Percentiles rank a stretch among this genome's conserved stretches.
Evolutionary conservation across 352 stramenopile genomes (phyloP).

Genomic region (Aphanomyces stellatus): DNA sequence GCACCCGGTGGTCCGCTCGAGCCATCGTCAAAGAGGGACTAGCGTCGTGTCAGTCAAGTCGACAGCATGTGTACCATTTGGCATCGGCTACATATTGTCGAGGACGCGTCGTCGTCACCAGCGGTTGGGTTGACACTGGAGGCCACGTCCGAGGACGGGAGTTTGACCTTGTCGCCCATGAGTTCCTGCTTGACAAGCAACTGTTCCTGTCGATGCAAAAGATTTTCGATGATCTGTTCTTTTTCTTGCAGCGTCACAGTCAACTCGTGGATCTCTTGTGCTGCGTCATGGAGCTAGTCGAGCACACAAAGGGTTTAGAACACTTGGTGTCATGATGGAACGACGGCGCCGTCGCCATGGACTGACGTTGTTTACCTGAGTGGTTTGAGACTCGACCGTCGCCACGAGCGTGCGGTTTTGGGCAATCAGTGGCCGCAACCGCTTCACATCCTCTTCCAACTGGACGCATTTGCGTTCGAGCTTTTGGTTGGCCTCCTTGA

Average conservation of each 20-base stretch:
- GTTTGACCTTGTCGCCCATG: conserved; percentile 32
- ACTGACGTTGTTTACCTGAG: not conserved
- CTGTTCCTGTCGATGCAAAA: conserved; percentile 73
- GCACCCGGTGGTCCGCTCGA: not conserved
- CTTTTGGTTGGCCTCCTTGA: conserved; percentile 67
- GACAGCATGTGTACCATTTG: not conserved
- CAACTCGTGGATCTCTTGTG: conserved; percentile 33
- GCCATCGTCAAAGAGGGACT: not conserved
- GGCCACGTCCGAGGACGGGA: conserved; percentile 26
- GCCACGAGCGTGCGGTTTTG: conserved; percentile 39
- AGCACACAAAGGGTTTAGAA: no score
- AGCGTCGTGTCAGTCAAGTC: not conserved
- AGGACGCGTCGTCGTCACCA: conserved; percentile 1
- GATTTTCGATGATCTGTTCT: conserved; percentile 47
- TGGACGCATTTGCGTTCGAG: conserved; percentile 63
- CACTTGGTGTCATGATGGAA: no score
- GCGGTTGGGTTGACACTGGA: not conserved
- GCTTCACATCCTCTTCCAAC: conserved; percentile 48
- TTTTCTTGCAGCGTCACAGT: conserved; percentile 38
- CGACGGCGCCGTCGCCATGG: not conserved
- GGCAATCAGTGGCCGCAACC: conserved; percentile 41
- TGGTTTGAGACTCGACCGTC: not conserved
- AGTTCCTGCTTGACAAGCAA: conserved; percentile 59
- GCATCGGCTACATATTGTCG: not conserved
- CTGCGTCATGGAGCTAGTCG: not conserved